Conservation (phyloP, 2,329 filamentous ascomycete genomes). For the Aspergillus phoenicis region DNA sequence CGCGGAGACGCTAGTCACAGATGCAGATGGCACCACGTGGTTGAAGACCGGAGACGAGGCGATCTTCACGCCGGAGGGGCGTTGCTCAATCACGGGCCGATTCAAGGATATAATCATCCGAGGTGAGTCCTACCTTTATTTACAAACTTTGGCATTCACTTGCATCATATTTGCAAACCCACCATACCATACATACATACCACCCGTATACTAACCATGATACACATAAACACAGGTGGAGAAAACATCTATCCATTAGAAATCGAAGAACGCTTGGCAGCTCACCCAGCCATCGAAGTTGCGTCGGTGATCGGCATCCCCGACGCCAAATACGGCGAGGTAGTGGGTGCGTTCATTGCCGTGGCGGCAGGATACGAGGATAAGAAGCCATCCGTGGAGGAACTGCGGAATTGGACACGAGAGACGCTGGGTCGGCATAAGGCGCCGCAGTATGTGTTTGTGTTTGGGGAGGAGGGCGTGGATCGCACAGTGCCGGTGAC, state of each 20-base stretch:
- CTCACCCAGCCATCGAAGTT: conserved; percentile 63
- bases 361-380: conserved; percentile 30
- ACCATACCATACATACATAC: conserved; percentile 3
- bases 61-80: conserved; percentile 59
- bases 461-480: conserved; percentile 67
- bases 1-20: conserved; percentile 68
- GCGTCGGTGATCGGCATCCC: conserved; percentile 72
- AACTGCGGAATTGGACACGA: conserved; percentile 65
- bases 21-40: conserved; percentile 62
- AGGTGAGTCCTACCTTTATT: conserved; percentile 42
- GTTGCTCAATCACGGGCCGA: conserved; percentile 72
- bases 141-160: not conserved
- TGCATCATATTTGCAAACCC: not conserved
- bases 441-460: conserved; percentile 73
- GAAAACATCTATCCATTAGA: conserved; percentile 76
- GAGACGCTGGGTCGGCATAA: conserved; percentile 66
- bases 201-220: conserved; percentile 1
- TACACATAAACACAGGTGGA: conserved; percentile 52
- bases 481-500: conserved; percentile 60
- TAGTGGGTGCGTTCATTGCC: conserved; percentile 65
- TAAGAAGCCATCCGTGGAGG: conserved; percentile 51
- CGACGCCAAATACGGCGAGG: conserved; percentile 72
- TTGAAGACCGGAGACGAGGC: conserved; percentile 65
- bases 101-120: conserved; percentile 82
- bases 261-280: conserved; percentile 71